Base-by-base conservation (phyloP, 352 stramenopile genomes). In the Pythium pectinolyticum region DNA sequence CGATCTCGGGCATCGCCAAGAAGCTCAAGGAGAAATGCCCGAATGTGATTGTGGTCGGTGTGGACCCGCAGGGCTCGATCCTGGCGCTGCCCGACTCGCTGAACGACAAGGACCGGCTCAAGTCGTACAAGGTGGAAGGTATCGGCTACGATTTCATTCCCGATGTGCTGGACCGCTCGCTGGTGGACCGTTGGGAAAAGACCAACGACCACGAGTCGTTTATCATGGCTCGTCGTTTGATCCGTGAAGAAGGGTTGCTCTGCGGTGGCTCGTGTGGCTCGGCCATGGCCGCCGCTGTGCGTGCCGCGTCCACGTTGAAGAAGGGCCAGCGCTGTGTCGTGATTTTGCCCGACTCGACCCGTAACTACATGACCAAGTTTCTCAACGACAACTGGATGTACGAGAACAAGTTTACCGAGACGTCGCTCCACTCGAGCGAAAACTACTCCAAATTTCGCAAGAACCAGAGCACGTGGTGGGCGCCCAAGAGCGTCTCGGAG, bases 291-390 rank as follows among this genome's bases (percentile, higher is more conserved):
- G 84, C 73, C 22, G 92, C 92, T 4, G 61, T 99, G 11, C 70
- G 84, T 30, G 91, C 89, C 20, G 94, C 92, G 3, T 69, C 82
- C 17, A 70, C 64, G 25, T 78, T 98, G 20, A 81, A 82, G 54
- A 68, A 82, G 55, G 94, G 90, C 24, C 89, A 99, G 72, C 88
- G 90, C 14, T 97, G 89, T 66, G 95, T 99, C 9, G 92, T 98
- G 12, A 75, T 99, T 35, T 74, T 99, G 8, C 89, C 95, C 1
- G 96, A 99, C 74, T 97, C 84, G 47, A 96, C 97, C 20, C 80
- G 95, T 25, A 99, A 99, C 79, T 99, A 99, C 89, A 98, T 98
- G 95, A 97, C 83, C 67, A 99, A 99, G 78, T 97, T 97, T 61
- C 62, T 98, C 22, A 96, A 85, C 54, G 94, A 99, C 78, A 81